These are phyloP conservation scores for Aciculosporium take DNA, from an alignment of 2,329 filamentous ascomycete genomes.

Conservation along the genomic window DNA sequence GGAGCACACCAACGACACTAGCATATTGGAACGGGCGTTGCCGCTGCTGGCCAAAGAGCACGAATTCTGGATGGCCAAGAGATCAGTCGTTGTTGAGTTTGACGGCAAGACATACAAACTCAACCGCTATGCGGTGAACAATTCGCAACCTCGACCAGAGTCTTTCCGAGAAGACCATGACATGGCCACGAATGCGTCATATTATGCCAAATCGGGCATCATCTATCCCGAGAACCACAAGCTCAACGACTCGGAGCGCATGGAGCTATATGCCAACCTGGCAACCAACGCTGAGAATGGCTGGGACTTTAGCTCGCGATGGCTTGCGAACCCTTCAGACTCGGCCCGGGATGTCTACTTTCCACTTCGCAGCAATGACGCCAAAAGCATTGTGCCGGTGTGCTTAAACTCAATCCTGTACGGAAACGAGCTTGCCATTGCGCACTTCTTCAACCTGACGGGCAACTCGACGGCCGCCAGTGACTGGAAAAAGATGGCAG, in stretches of 20 bases:
- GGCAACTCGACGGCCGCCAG: conserved; percentile 36
- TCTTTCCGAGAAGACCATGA: conserved; percentile 52
- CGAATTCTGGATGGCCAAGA: conserved; percentile 47
- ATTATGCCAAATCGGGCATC: conserved; percentile 42
- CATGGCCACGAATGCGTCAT: conserved; percentile 50
- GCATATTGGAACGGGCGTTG: conserved; percentile 43
- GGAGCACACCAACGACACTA: conserved; percentile 49
- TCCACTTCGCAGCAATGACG: conserved; percentile 49
- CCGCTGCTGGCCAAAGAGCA: conserved; percentile 51
- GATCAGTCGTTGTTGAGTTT: conserved; percentile 37
- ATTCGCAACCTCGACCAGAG: conserved; percentile 53
- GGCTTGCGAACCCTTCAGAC: conserved; percentile 41
- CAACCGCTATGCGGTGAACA: conserved; percentile 44
- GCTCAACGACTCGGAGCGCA: conserved; percentile 38
- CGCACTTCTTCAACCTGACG: conserved; percentile 34
- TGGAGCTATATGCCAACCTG: conserved; percentile 43
- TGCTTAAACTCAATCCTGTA: conserved; percentile 58
- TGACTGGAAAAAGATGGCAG: conserved; percentile 35
- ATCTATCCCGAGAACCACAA: conserved; percentile 38
- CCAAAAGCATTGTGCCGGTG: conserved; percentile 42
- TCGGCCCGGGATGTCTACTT: conserved; percentile 48
- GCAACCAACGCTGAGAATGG: conserved; percentile 53
- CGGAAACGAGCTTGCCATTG: conserved; percentile 46
- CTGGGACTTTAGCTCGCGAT: conserved; percentile 49
- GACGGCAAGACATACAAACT: conserved; percentile 36